phyloP scores from a whole-genome alignment of 768 basidiomycete species.

The Symmetrospora coprosmae region DNA sequence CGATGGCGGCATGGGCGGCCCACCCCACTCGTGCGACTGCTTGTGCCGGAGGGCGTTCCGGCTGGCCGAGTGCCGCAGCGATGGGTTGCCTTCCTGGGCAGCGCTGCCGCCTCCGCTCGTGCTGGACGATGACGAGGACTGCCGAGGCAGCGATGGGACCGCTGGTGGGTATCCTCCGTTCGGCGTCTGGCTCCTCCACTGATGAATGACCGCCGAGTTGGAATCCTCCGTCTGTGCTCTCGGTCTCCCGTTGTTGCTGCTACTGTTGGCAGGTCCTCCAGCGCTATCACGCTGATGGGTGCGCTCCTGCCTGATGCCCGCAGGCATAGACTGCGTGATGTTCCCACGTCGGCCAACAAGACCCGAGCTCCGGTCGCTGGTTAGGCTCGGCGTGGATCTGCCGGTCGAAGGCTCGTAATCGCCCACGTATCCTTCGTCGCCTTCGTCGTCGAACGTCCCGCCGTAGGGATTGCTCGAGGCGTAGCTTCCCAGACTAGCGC shows the following conservation, averaged over 20 bases:
- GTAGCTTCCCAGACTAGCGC: conserved; percentile 1
- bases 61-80: conserved; percentile 29
- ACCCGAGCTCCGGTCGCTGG: conserved; percentile 42
- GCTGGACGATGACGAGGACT: conserved; percentile 34
- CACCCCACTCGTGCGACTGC: conserved; percentile 29
- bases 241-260: conserved; percentile 43
- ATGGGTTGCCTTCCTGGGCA: conserved; percentile 12
- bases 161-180: conserved; percentile 34
- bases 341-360: conserved; percentile 32
- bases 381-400: conserved; percentile 56
- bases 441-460: conserved; percentile 48
- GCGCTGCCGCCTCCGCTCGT: conserved; percentile 11
- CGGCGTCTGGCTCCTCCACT: conserved; percentile 48
- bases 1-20: conserved; percentile 23
- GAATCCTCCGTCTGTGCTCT: conserved; percentile 58
- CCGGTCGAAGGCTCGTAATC: conserved; percentile 56
- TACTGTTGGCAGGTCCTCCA: neutral
- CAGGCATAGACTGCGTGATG: conserved; percentile 47
- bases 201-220: conserved; percentile 47
- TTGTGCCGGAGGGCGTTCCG: conserved; percentile 25
- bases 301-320: conserved; percentile 38
- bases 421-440: conserved; percentile 39
- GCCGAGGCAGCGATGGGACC: conserved; percentile 32
- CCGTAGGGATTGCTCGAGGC: conserved; percentile 15
- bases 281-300: too few species aligned